Base-by-base conservation (phyloP, 2,329 filamentous ascomycete species). In the Penicillium sp. region DNA sequence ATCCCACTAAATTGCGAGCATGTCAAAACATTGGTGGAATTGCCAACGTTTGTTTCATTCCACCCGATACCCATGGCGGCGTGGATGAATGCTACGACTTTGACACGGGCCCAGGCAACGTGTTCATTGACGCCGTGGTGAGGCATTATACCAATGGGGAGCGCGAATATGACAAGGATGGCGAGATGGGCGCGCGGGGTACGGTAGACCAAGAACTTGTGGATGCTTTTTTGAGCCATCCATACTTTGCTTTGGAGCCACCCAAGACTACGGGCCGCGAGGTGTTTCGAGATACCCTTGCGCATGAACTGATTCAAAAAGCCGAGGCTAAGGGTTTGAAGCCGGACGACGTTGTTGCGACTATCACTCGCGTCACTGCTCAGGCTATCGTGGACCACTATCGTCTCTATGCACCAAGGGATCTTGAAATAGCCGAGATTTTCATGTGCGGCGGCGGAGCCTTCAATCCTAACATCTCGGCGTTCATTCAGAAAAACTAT, bases 21-120 rank as follows among this genome's bases (percentile, higher is more conserved):
- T 87, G 85, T 71, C 84, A 88, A 69, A 87, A 88, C 68, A 87
- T 88, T 58, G 85, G 85, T 55, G 85, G 86, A 35, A 86, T 88
- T 45, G 84, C 83, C 33, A 88, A 86, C 65, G 83, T 88, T 26
- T 88, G 83, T 75, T 87, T 69, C n/a, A 64, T 69, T n/a, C 65
- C 67, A 9, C 67, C 66, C 0, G 67, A 69, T 3, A 67, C 42
- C 12, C 66, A 69, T 35, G 67, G 67, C 22, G 67, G 67, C 2
- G 65, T 68, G 1, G 71, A 76, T 62, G 75, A 77, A 50, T 80
- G 77, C 60, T 82, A 81, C 66, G 83, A 85, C 67, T 84, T 85
- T 62, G 82, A 86, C 66, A 86, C 83, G 3, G 85, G 85, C 15
- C 85, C 84, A 3, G 85, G 85, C 12, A 87, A 86, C 65, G 73